Evolutionary conservation across 768 basidiomycete genomes (phyloP).

Genomic region (Podaxis sp.): DNA sequence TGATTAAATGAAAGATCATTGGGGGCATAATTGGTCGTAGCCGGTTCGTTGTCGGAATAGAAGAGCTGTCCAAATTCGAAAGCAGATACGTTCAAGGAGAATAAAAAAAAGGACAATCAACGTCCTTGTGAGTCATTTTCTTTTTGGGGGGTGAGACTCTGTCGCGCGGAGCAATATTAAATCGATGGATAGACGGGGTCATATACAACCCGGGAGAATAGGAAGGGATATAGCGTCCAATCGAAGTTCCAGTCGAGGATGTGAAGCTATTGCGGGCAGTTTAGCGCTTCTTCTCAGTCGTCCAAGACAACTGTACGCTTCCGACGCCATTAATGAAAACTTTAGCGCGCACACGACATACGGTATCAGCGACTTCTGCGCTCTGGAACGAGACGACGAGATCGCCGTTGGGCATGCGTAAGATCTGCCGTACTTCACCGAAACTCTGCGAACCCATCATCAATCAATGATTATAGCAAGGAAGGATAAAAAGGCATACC

Average conservation of each 20-base stretch:
- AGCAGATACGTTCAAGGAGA: background rate
- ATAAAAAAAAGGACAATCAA: background rate
- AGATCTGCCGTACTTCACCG: conserved; percentile 74
- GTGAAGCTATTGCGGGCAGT: background rate
- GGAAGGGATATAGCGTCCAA: background rate
- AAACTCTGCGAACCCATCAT: conserved; percentile 49
- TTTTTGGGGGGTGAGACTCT: background rate
- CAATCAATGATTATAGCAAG: background rate
- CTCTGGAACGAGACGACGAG: conserved; percentile 74
- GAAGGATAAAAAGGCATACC: conserved; percentile 33
- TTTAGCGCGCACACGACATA: conserved; percentile 75
- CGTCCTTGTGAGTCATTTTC: background rate
- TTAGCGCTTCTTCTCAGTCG: conserved; percentile 50
- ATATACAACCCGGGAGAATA: background rate
- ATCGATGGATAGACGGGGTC: background rate
- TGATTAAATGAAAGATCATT: background rate
- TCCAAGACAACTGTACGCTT: conserved; percentile 79
- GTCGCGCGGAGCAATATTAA: background rate
- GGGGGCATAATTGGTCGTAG: conserved; percentile 5
- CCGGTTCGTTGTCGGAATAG: background rate
- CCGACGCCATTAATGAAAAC: conserved; percentile 76
- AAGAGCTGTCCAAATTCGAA: background rate
- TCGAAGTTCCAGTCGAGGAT: background rate
- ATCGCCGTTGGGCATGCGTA: conserved; percentile 74
- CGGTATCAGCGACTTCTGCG: conserved; percentile 79